Base-by-base conservation (phyloP, 2,329 filamentous ascomycete genomes). In the Colletotrichum sp. region DNA sequence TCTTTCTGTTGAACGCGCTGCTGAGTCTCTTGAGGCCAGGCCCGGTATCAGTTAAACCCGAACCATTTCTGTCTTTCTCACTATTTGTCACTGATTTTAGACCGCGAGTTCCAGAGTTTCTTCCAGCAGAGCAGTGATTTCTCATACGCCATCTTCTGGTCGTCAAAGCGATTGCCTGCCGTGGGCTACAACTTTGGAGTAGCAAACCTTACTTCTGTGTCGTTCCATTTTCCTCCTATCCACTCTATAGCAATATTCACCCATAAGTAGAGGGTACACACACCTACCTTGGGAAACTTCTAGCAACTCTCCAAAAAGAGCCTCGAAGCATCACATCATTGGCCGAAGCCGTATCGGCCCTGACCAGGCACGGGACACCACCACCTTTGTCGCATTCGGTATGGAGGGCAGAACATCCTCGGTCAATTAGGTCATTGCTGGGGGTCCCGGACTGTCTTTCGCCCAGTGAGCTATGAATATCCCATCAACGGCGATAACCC, bases 401-500 rank as follows among this genome's bases (percentile, higher is more conserved):
- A 13, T 24, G 10, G 44, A 52, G 44, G 44, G n/a, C 44, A 52
- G 44, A 13, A 21, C 6, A 49, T 49, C n/a, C 44, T 49, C 44
- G 44, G 44, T 49, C 44, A 4, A 52, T 52, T 52, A 52, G 44
- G 44, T 52, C 44, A 52, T 52, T 52, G 44, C 44, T 52, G 44
- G 44, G 44, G 28, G 18, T 21, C 59, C 32, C 59, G 30, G 59
- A 63, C 59, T 36, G 30, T 34, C 59, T 13, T 10, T 15, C 2
- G 59, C 28, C 32, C 59, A 63, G 21, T 36, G 59, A 32, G 59
- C 59, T 21, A 63, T 36, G 30, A 36, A 63, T 32, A 34, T 63
- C 59, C 59, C 59, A 63, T 21, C 59, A 36, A 63, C 59, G 59
- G 59, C 32, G 59, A 63, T 63, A 63, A 52, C 30, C n/a, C n/a